Percentiles rank a stretch among this genome's conserved stretches.
Conservation (phyloP, 176 grass and related monocot species). For the Oryza glaberrima region DNA sequence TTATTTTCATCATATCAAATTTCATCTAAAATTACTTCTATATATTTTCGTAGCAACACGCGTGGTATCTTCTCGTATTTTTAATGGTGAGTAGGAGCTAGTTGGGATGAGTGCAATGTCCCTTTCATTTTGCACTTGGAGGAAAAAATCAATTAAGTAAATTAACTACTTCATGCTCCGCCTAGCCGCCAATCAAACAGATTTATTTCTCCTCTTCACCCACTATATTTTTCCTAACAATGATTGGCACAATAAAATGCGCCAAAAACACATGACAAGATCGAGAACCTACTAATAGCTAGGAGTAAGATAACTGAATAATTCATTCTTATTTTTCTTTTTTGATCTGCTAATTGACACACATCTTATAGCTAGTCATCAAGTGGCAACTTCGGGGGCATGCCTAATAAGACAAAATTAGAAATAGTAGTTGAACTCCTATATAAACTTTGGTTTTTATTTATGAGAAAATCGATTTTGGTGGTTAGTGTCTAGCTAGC, state of each 20-base stretch:
- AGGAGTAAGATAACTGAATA: not conserved
- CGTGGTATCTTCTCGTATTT: not conserved
- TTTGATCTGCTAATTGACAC: not conserved
- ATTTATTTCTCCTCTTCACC: conserved; percentile 31
- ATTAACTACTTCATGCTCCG: conserved; percentile 29
- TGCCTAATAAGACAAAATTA: not conserved
- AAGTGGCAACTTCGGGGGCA: conserved; percentile 6
- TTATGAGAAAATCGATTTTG: too few relatives aligned
- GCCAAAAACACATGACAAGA: not conserved
- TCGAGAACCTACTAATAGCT: not conserved
- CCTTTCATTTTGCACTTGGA: conserved; percentile 29
- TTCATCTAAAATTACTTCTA: too few relatives aligned
- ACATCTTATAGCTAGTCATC: conserved; percentile 5
- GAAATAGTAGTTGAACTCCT: conserved; percentile 32
- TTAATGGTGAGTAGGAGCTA: conserved; percentile 4
- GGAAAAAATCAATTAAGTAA: not conserved
- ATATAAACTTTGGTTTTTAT: conserved; percentile 9
- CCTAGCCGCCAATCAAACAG: conserved; percentile 13
- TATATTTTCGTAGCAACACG: too few relatives aligned
- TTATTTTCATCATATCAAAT: too few relatives aligned
- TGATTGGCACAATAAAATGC: conserved; percentile 39
- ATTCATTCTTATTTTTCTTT: too few relatives aligned
- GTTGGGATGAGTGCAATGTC: conserved; percentile 28
- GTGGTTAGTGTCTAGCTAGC: conserved; percentile 27
- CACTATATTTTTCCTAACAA: conserved; percentile 42